Evolutionary conservation across 192 early-diverging fungal species (phyloP).

Genomic region (Spizellomyces punctatus): DNA sequence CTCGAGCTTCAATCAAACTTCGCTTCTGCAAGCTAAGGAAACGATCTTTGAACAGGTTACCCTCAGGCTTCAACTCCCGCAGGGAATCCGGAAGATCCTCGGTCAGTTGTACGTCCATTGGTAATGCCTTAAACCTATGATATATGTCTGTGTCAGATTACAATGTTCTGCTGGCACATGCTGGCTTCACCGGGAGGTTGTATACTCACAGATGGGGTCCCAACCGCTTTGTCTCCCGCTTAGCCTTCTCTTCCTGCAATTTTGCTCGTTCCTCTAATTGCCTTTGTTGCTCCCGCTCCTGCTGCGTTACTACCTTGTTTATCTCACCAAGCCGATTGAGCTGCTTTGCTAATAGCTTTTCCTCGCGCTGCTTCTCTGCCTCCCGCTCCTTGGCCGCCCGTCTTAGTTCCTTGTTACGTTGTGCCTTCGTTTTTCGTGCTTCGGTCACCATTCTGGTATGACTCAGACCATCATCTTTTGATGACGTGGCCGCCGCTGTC

Average conservation of each 20-base stretch:
- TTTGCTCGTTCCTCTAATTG: slow-evolving; percentile 19
- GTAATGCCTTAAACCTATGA: slow-evolving; percentile 35
- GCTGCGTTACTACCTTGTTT: slow-evolving; percentile 37
- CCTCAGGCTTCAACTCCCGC: slow-evolving; percentile 53
- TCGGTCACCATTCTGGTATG: background rate
- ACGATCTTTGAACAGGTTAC: slow-evolving; percentile 54
- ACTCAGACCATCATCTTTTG: background rate
- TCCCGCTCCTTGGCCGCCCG: slow-evolving; percentile 19
- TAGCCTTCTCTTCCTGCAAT: slow-evolving; percentile 11
- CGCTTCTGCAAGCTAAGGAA: slow-evolving; percentile 54
- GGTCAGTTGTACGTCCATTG: slow-evolving; percentile 51
- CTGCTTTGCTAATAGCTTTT: slow-evolving; percentile 29
- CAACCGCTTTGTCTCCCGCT: slow-evolving; percentile 27
- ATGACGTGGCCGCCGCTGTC: background rate
- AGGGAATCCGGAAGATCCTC: slow-evolving; percentile 53
- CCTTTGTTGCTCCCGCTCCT: slow-evolving; percentile 13
- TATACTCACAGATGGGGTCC: slow-evolving; percentile 32
- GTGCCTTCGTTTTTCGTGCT: slow-evolving; percentile 32
- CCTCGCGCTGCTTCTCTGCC: slow-evolving; percentile 27
- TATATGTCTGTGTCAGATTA: background rate
- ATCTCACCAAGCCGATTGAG: slow-evolving; percentile 22
- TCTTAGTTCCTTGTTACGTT: slow-evolving; percentile 35
- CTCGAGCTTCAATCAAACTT: slow-evolving; percentile 53
- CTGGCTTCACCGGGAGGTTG: slow-evolving; percentile 1
- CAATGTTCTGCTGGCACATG: too few species aligned